Evolutionary conservation across 2,329 filamentous ascomycete genomes (phyloP).

Genomic region (Penicillium sp.): DNA sequence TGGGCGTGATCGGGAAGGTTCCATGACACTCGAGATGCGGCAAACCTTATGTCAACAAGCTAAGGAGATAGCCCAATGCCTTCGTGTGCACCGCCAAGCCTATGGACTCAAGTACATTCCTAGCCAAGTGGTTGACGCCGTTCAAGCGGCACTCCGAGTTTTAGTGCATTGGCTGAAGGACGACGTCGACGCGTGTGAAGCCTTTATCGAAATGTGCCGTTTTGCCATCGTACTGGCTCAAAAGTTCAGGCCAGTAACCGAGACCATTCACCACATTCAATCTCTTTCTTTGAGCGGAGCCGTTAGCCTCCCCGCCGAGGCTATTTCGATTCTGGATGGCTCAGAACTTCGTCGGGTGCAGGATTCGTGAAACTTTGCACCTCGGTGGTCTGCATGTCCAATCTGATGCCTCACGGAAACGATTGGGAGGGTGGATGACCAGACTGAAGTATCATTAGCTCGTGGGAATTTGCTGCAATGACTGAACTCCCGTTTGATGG

Average conservation of each 20-base stretch:
- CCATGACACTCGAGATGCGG: constrained; percentile 8
- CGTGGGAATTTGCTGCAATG: no score
- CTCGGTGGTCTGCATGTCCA: no score
- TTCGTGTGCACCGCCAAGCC: constrained; percentile 23
- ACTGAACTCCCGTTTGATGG: no score
- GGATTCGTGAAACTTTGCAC: background rate
- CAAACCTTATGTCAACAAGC: constrained; percentile 17
- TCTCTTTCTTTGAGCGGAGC: constrained; percentile 9
- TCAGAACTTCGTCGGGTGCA: constrained; percentile 2
- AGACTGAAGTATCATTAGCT: no score
- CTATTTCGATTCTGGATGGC: constrained; percentile 17
- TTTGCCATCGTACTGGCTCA: constrained; percentile 23
- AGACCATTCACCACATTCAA: constrained; percentile 22
- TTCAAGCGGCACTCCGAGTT: constrained; percentile 19
- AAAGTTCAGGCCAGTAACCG: constrained; percentile 20
- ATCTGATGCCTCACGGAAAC: no score
- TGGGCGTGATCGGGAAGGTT: constrained; percentile 13
- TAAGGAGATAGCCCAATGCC: constrained; percentile 24
- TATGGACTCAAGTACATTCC: constrained; percentile 30
- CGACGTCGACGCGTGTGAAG: constrained; percentile 17
- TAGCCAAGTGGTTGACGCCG: constrained; percentile 24
- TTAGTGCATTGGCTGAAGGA: constrained; percentile 20
- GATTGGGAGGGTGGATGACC: no score
- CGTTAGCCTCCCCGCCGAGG: constrained; percentile 22
- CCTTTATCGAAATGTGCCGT: constrained; percentile 27